These are phyloP conservation scores for Malassezia sp. DNA, from an alignment of 1,284 basidiomycete genomes.

Conservation along the genomic window DNA sequence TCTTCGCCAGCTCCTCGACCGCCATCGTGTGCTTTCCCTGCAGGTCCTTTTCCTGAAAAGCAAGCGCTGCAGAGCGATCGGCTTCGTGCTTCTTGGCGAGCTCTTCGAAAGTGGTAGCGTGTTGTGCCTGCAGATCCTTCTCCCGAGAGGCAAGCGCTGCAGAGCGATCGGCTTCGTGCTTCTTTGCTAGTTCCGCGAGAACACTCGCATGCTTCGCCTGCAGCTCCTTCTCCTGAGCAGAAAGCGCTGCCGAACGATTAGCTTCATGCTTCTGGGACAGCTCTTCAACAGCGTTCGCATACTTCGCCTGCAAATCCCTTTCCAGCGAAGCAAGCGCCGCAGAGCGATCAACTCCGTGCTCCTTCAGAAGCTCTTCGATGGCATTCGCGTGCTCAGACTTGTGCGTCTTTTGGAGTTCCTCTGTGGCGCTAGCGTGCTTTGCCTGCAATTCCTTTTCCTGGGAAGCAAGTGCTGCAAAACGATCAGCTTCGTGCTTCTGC, in stretches of 20 bases:
- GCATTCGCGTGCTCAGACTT: conserved; percentile 16
- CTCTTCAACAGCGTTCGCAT: background rate
- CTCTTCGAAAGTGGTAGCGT: background rate
- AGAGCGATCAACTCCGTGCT: conserved; percentile 14
- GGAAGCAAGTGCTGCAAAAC: background rate
- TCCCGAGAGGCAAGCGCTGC: background rate
- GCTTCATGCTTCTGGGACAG: background rate
- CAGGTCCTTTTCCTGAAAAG: background rate
- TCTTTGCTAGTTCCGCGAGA: background rate
- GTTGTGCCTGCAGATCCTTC: background rate
- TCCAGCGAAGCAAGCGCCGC: conserved; percentile 1
- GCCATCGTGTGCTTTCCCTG: background rate
- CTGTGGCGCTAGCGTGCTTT: background rate
- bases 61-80: background rate
- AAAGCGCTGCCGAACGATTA: background rate
- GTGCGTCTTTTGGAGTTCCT: too few relatives aligned
- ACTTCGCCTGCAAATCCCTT: background rate
- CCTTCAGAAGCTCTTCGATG: conserved; percentile 16
- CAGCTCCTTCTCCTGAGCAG: background rate
- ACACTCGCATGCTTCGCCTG: background rate
- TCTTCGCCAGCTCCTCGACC: background rate
- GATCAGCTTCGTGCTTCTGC: background rate
- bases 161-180: background rate
- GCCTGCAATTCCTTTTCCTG: background rate
- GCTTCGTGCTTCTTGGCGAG: background rate